A percentile compares a stretch with the other conserved stretches of the same genome.
These are phyloP conservation scores for Nakazawaea ambrosiae DNA, from an alignment of 805 yeast species.

Conservation along the genomic window DNA sequence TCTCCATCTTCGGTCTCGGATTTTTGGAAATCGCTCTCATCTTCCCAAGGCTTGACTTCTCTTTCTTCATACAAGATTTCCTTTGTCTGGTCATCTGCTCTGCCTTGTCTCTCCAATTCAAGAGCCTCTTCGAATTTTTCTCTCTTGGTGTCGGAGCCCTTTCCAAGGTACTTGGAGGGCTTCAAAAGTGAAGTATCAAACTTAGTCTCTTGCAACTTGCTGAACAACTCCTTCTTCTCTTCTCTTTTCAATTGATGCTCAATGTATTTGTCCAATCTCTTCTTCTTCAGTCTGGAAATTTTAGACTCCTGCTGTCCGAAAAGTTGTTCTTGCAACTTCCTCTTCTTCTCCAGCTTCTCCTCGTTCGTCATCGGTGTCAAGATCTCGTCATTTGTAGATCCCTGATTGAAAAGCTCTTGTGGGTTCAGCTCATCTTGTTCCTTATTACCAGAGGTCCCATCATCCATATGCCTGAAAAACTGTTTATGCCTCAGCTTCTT, in stretches of 20 bases:
- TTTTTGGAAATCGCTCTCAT: constrained; percentile 21
- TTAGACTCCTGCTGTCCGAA: constrained; percentile 61
- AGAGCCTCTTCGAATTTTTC: constrained; percentile 74
- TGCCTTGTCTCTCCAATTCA: constrained; percentile 63
- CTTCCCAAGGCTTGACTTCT: constrained; percentile 56
- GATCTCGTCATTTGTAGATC: constrained; percentile 54
- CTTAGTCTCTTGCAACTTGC: constrained; percentile 60
- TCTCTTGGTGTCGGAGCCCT: constrained; percentile 58
- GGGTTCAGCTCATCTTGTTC: constrained; percentile 12
- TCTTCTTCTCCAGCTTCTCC: constrained; percentile 58
- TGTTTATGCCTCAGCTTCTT: constrained; percentile 65
- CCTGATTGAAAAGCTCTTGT: constrained; percentile 14
- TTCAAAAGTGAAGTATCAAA: constrained; percentile 66
- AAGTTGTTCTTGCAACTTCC: constrained; percentile 52
- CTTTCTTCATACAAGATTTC: constrained; percentile 67
- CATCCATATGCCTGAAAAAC: constrained; percentile 43
- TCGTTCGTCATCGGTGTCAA: constrained; percentile 55
- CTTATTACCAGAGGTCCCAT: constrained; percentile 23
- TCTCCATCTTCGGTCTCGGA: constrained; percentile 17
- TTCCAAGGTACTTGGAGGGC: constrained; percentile 74
- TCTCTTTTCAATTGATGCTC: constrained; percentile 86
- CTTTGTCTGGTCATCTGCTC: constrained; percentile 53
- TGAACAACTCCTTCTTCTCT: constrained; percentile 72
- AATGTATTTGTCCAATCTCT: constrained; percentile 84
- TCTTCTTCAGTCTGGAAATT: constrained; percentile 60